Conservation (phyloP, 2,329 filamentous ascomycete species). For the Arachnomyces sp. region DNA sequence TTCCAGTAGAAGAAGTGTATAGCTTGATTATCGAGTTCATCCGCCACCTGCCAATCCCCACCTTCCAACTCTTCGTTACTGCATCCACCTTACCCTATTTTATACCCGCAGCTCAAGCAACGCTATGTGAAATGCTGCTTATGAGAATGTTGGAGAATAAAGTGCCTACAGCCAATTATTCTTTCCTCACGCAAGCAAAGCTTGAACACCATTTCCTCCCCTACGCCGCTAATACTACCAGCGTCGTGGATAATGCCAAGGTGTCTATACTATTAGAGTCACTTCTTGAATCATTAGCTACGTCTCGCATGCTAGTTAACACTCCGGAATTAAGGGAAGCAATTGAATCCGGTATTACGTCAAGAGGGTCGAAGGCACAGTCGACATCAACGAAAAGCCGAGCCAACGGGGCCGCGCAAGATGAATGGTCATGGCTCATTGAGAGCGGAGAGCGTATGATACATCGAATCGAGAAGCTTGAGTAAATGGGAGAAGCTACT, state of each 20-base stretch:
- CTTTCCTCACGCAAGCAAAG: constrained; percentile 42
- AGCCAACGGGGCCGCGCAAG: constrained; percentile 23
- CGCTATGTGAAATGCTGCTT: constrained; percentile 48
- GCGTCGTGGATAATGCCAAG: constrained; percentile 62
- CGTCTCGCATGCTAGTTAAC: constrained; percentile 24
- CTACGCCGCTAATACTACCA: constrained; percentile 55
- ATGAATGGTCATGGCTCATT: constrained; percentile 30
- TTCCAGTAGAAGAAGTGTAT: constrained; percentile 32
- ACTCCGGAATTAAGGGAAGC: constrained; percentile 35
- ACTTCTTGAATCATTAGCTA: constrained; percentile 49
- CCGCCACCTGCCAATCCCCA: constrained; percentile 36
- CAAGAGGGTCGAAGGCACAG: constrained; percentile 40
- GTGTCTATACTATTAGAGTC: constrained; percentile 62
- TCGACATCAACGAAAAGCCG: constrained; percentile 40
- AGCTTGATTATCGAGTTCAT: constrained; percentile 41
- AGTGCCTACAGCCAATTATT: constrained; percentile 29
- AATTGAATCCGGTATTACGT: constrained; percentile 47
- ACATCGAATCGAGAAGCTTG: constrained; percentile 26
- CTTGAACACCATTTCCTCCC: constrained; percentile 58
- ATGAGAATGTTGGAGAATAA: constrained; percentile 41
- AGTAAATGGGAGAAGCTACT: background rate
- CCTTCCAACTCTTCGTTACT: constrained; percentile 40
- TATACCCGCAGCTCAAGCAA: constrained; percentile 34
- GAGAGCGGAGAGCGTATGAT: constrained; percentile 36
- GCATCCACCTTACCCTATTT: constrained; percentile 38